These are phyloP conservation scores for Alloascoidea hylecoeti DNA, from an alignment of 805 yeast species.

Conservation along the genomic window DNA sequence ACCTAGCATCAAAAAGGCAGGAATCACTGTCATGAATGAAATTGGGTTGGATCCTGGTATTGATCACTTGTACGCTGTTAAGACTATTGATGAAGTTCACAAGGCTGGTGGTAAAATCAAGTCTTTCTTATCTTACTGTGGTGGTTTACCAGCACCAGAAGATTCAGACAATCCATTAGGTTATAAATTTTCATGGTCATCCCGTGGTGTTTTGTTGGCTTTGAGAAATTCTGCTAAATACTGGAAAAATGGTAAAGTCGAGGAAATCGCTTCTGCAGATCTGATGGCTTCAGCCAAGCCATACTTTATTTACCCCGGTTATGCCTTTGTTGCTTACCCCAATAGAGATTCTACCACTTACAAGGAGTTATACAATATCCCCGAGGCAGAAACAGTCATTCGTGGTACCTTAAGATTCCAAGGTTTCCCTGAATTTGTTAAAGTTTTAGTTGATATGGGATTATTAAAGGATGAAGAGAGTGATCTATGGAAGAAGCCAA, in stretches of 20 bases:
- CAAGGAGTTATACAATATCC: constrained; percentile 84
- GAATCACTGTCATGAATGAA: constrained; percentile 96
- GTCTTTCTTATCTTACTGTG: constrained; percentile 93
- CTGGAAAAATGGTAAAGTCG: constrained; percentile 78
- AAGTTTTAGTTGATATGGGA: constrained; percentile 88
- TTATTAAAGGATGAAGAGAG: constrained; percentile 74
- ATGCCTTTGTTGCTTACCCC: constrained; percentile 88
- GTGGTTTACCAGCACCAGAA: constrained; percentile 98
- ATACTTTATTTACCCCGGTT: constrained; percentile 92
- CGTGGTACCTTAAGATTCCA: constrained; percentile 97
- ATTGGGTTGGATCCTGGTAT: constrained; percentile 98
- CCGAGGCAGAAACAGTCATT: constrained; percentile 93
- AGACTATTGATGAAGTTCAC: constrained; percentile 96
- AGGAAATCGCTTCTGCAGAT: constrained; percentile 70
- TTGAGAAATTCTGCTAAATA: constrained; percentile 86
- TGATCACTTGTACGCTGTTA: constrained; percentile 96
- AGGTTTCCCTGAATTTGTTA: constrained; percentile 97
- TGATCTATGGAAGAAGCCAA: constrained; percentile 20
- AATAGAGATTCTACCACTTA: constrained; percentile 95
- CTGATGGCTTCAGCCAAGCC: constrained; percentile 93
- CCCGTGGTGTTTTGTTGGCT: constrained; percentile 94
- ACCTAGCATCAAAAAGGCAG: constrained; percentile 81
- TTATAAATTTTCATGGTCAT: constrained; percentile 98
- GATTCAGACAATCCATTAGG: constrained; percentile 96
- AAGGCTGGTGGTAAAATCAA: constrained; percentile 80